phyloP scores from a whole-genome alignment of 257 asterid species.

The Datura wrightii region DNA sequence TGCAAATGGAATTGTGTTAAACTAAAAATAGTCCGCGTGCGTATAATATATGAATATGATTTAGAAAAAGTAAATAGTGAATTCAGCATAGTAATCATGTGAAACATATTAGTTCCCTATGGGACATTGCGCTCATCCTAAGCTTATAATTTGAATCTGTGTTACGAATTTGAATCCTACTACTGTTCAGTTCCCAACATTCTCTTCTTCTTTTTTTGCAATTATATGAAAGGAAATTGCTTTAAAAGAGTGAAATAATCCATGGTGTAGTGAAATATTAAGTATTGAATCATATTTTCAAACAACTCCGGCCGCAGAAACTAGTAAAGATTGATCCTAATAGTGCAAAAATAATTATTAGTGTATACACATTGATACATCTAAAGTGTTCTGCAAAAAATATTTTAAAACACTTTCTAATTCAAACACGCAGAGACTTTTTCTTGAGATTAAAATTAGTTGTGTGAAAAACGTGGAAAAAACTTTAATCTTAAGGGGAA shows the following conservation, averaged over 20 bases:
- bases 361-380: too few relatives aligned
- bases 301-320: too few relatives aligned
- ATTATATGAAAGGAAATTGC: background rate
- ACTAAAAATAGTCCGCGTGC: background rate
- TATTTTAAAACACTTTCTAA: too few relatives aligned
- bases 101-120: background rate
- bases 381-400: too few relatives aligned
- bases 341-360: too few relatives aligned
- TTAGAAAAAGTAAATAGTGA: background rate
- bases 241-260: background rate
- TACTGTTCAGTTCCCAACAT: background rate
- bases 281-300: background rate
- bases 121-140: background rate
- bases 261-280: background rate
- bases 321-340: too few relatives aligned
- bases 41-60: background rate
- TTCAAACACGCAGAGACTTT: too few relatives aligned
- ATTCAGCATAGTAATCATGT: background rate
- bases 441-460: too few relatives aligned
- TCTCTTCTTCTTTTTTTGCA: background rate
- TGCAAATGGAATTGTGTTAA: conserved; percentile 26
- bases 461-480: too few relatives aligned
- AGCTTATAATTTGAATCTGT: background rate
- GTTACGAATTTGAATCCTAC: background rate
- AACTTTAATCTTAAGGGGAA: too few relatives aligned